phyloP scores from a whole-genome alignment of 2,329 filamentous ascomycete genomes.

The Leptodontidium sp. region DNA sequence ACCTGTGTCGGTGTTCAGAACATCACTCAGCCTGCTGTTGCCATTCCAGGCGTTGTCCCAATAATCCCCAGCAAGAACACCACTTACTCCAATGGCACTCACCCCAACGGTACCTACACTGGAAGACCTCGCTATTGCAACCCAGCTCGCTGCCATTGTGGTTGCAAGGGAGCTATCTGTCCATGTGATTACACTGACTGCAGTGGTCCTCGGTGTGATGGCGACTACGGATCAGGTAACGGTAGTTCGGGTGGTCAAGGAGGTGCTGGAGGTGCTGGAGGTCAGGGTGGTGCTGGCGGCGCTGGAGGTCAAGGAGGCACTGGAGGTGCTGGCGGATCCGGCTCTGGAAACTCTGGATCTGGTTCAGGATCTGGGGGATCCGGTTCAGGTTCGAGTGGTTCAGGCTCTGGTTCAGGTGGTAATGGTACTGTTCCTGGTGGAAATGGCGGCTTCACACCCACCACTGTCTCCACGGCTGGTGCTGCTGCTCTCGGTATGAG shows the following conservation, averaged over 20 bases:
- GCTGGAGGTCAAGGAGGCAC: background rate
- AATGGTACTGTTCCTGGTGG: background rate
- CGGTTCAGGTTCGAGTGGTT: background rate
- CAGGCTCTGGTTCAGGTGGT: background rate
- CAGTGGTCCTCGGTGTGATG: background rate
- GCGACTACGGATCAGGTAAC: background rate
- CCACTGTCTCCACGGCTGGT: conserved; percentile 26
- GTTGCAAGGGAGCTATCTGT: conserved; percentile 2
- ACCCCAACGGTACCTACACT: background rate
- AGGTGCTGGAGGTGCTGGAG: background rate
- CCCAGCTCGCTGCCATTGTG: conserved; percentile 6
- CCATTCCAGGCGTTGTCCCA: background rate
- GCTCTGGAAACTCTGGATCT: conserved; percentile 17
- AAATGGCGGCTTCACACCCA: conserved; percentile 5
- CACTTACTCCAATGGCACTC: background rate
- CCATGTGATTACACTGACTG: conserved; percentile 8
- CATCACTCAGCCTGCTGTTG: conserved; percentile 22
- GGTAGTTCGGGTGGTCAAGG: background rate
- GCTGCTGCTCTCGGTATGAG: conserved; percentile 33
- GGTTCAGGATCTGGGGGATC: conserved; percentile 6
- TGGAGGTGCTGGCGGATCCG: conserved; percentile 7
- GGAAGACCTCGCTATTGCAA: background rate
- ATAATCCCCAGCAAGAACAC: background rate
- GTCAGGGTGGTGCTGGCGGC: background rate
- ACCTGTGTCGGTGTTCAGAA: conserved; percentile 50